These are phyloP conservation scores for Termitomyces sp. DNA, from an alignment of 768 basidiomycete species.

Conservation along the genomic window DNA sequence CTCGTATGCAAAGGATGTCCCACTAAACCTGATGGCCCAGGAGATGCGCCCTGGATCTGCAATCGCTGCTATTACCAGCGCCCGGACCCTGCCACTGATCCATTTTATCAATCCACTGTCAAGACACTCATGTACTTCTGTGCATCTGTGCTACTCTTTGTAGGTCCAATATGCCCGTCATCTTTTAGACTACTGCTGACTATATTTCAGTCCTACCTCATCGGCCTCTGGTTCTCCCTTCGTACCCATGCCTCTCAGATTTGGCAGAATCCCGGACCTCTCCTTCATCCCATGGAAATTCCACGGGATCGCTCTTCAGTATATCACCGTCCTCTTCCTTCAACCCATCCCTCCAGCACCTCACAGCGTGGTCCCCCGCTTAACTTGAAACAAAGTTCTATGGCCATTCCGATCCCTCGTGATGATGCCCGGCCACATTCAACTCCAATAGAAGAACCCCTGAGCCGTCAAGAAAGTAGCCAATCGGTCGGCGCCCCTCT, in stretches of 20 bases:
- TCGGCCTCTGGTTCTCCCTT: slow-evolving; percentile 98
- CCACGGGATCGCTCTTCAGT: slow-evolving; percentile 57
- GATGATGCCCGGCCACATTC: slow-evolving; percentile 9
- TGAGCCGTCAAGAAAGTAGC: slow-evolving; percentile 2
- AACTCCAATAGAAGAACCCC: background rate
- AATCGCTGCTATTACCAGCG: slow-evolving; percentile 93
- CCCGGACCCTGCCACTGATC: slow-evolving; percentile 88
- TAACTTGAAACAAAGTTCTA: slow-evolving; percentile 43
- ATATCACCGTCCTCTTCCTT: slow-evolving; percentile 54
- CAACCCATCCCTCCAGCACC: slow-evolving; percentile 12
- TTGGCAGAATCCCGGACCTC: slow-evolving; percentile 95
- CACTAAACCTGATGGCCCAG: slow-evolving; percentile 30
- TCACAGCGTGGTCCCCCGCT: slow-evolving; percentile 28
- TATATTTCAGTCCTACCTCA: slow-evolving; percentile 79
- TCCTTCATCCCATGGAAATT: slow-evolving; percentile 66
- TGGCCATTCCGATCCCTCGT: slow-evolving; percentile 23
- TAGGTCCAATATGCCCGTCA: slow-evolving; percentile 37
- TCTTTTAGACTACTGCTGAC: background rate
- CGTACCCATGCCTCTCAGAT: slow-evolving; percentile 97
- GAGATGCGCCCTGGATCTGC: slow-evolving; percentile 73
- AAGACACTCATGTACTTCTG: slow-evolving; percentile 96
- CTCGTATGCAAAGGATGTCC: slow-evolving; percentile 84
- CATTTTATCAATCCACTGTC: slow-evolving; percentile 95
- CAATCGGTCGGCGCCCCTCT: slow-evolving; percentile 11
- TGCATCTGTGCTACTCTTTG: slow-evolving; percentile 84